Conservation (phyloP, 345 rosid species). For the Erysimum cheiranthoides region DNA sequence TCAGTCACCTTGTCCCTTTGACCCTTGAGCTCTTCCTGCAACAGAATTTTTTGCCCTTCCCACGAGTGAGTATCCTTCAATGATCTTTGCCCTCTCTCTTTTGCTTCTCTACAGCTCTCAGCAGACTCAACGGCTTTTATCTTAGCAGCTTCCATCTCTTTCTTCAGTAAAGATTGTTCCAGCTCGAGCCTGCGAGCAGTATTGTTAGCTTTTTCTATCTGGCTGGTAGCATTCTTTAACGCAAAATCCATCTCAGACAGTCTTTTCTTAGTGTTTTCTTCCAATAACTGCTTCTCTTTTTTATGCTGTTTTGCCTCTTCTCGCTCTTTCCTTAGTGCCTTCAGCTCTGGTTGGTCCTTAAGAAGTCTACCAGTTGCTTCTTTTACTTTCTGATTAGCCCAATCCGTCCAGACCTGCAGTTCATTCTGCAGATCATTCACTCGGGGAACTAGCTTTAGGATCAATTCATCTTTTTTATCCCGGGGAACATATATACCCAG, state of each 20-base stretch:
- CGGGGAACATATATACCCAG: constrained; percentile 50
- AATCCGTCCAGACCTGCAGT: constrained; percentile 90
- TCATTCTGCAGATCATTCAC: constrained; percentile 54
- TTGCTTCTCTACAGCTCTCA: constrained; percentile 74
- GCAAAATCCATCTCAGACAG: constrained; percentile 87
- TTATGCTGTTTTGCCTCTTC: constrained; percentile 78
- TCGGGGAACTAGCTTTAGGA: constrained; percentile 45
- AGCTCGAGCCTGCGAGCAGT: constrained; percentile 78
- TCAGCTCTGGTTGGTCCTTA: constrained; percentile 85
- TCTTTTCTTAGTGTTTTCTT: constrained; percentile 86
- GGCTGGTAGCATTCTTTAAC: constrained; percentile 74
- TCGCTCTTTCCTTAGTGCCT: constrained; percentile 81
- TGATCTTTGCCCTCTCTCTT: constrained; percentile 75
- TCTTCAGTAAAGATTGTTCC: constrained; percentile 72
- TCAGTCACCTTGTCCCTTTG: constrained; percentile 60
- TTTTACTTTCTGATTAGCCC: constrained; percentile 98
- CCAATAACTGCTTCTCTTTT: constrained; percentile 75
- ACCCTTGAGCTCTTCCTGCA: constrained; percentile 76
- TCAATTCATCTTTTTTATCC: constrained; percentile 47
- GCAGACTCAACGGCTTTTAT: constrained; percentile 76
- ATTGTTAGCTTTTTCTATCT: constrained; percentile 78
- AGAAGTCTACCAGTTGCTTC: constrained; percentile 85
- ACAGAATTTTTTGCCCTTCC: constrained; percentile 72
- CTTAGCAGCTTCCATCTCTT: constrained; percentile 82
- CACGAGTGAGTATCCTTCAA: constrained; percentile 68